phyloP scores from a whole-genome alignment of 2,329 filamentous ascomycete species.

The Penicillium paneum region DNA sequence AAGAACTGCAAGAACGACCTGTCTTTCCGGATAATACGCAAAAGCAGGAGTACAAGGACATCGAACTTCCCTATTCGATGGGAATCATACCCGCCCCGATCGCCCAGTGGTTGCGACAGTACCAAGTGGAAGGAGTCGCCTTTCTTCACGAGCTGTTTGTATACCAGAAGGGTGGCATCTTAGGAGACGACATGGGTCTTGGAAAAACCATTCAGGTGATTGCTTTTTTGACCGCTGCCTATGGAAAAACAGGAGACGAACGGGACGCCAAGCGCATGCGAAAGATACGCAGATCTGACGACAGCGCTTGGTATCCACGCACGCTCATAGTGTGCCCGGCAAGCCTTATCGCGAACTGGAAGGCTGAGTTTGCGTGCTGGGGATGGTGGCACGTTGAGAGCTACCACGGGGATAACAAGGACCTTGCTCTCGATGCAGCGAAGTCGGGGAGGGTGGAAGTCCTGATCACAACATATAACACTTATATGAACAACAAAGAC shows the following conservation, averaged over 20 bases:
- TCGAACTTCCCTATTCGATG: constrained; percentile 69
- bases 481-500: constrained; percentile 73
- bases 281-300: constrained; percentile 65
- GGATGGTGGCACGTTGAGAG: constrained; percentile 90
- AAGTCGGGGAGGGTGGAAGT: constrained; percentile 76
- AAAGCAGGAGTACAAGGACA: constrained; percentile 68
- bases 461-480: constrained; percentile 90
- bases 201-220: constrained; percentile 97
- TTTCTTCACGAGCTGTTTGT: constrained; percentile 89
- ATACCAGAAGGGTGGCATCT: constrained; percentile 82
- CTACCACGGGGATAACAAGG: constrained; percentile 72
- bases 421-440: constrained; percentile 69
- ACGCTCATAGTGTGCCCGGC: constrained; percentile 86
- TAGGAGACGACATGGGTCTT: constrained; percentile 96
- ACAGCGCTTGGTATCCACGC: constrained; percentile 72
- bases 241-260: constrained; percentile 89
- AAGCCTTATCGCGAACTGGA: constrained; percentile 87
- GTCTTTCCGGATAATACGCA: constrained; percentile 62
- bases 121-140: constrained; percentile 79
- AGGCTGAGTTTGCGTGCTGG: constrained; percentile 80
- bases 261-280: constrained; percentile 83
- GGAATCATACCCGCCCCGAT: constrained; percentile 84
- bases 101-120: constrained; percentile 86
- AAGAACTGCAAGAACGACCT: constrained; percentile 66
- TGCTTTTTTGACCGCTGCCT: constrained; percentile 84